Conservation (phyloP, 148 eudicot species). For the Persicaria maculosa region DNA sequence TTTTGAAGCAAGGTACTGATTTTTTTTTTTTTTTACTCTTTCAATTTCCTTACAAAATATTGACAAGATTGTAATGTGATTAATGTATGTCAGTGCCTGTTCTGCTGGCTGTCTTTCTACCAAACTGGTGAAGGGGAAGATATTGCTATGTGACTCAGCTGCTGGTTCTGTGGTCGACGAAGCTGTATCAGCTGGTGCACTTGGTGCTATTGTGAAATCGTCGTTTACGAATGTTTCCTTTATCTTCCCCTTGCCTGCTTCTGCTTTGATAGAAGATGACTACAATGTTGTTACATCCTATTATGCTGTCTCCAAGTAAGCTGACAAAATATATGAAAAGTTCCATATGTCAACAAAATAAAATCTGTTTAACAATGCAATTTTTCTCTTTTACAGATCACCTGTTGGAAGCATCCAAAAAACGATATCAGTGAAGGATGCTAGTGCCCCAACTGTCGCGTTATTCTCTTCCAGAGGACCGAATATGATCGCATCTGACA, state of each 20-base stretch:
- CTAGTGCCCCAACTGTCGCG: constrained; percentile 27
- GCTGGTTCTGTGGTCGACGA: background rate
- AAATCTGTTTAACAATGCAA: background rate
- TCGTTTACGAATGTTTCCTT: background rate
- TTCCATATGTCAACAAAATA: background rate
- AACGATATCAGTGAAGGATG: constrained; percentile 22
- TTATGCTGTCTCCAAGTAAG: constrained; percentile 20
- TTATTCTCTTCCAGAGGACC: constrained; percentile 37
- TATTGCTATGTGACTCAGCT: constrained; percentile 20
- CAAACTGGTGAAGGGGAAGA: constrained; percentile 27
- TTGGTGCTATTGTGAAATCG: constrained; percentile 8
- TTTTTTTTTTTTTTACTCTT: no score
- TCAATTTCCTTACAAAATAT: no score
- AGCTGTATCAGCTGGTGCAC: constrained; percentile 17
- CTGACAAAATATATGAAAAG: background rate
- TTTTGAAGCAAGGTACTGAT: constrained; percentile 8
- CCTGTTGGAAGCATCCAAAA: constrained; percentile 23
- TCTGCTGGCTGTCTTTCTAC: constrained; percentile 7
- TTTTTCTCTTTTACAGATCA: constrained; percentile 6
- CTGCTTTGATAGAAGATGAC: background rate
- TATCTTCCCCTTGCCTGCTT: constrained; percentile 19
- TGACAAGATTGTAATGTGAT: no score
- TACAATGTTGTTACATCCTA: constrained; percentile 15
- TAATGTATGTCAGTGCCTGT: no score
- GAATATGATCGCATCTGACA: constrained; percentile 21